These are phyloP conservation scores for Fusarium verticillioides DNA, from an alignment of 2,329 filamentous ascomycete species.

Conservation along the genomic window DNA sequence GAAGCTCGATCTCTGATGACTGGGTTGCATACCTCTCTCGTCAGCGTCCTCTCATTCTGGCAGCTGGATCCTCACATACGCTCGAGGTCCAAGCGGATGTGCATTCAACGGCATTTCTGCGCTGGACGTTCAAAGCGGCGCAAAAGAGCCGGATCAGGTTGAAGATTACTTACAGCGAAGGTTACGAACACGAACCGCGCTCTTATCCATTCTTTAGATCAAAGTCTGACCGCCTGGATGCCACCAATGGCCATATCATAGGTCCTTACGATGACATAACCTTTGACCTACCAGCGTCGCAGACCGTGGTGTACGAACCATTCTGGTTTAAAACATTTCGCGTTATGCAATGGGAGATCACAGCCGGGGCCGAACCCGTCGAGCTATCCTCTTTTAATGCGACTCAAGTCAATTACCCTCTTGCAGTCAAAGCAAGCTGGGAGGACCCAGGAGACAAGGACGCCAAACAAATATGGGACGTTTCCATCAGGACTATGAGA, in stretches of 20 bases:
- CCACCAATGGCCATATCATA: not conserved
- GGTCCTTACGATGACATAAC: not conserved
- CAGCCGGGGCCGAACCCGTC: fast-evolving
- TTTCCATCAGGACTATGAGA: not conserved
- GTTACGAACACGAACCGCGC: not conserved
- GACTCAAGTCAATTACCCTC: not conserved
- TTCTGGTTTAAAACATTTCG: not conserved
- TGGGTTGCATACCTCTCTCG: not conserved
- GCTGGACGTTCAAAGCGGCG: not conserved
- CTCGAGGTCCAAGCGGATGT: not conserved
- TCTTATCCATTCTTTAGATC: not conserved
- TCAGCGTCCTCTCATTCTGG: fast-evolving
- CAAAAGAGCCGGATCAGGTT: not conserved
- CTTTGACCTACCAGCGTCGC: not conserved
- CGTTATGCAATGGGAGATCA: not conserved
- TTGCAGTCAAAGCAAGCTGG: not conserved
- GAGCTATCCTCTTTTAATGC: not conserved
- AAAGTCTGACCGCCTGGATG: not conserved
- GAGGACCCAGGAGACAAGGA: not conserved
- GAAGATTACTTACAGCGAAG: not conserved
- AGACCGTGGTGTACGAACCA: not conserved
- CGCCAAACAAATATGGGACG: not conserved
- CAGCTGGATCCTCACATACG: not conserved
- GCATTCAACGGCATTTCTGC: not conserved
- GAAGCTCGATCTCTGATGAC: not conserved